phyloP scores from a whole-genome alignment of 2,329 filamentous ascomycete genomes.

The Xylaria sp. region DNA sequence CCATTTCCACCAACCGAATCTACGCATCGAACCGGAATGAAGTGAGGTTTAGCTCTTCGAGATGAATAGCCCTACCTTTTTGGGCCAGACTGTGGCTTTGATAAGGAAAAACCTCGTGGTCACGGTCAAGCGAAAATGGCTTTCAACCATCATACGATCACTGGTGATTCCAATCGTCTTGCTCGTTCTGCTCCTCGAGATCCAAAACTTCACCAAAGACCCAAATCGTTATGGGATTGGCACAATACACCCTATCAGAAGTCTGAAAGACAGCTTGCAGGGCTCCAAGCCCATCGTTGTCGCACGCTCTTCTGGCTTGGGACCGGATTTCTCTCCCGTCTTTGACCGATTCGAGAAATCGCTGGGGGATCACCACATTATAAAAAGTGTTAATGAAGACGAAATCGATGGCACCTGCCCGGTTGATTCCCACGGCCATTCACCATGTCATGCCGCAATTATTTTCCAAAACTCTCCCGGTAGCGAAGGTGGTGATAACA shows the following conservation, averaged over 20 bases:
- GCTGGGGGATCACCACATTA: slow-evolving; percentile 28
- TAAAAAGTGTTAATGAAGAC: slow-evolving; percentile 19
- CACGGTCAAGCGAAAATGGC: slow-evolving; percentile 32
- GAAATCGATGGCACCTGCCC: slow-evolving; percentile 31
- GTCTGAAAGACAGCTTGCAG: slow-evolving; percentile 33
- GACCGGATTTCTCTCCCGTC: slow-evolving; percentile 33
- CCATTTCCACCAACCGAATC: too few relatives aligned
- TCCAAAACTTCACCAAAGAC: slow-evolving; percentile 35
- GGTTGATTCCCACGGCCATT: slow-evolving; percentile 60
- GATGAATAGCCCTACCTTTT: slow-evolving; percentile 26
- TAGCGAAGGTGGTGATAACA: slow-evolving; percentile 49
- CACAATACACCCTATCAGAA: slow-evolving; percentile 24
- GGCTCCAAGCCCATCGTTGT: slow-evolving; percentile 35
- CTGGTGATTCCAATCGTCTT: slow-evolving; percentile 36
- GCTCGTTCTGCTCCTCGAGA: slow-evolving; percentile 36
- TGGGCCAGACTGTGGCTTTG: slow-evolving; percentile 37
- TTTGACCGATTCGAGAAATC: slow-evolving; percentile 33
- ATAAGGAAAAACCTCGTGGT: slow-evolving; percentile 38
- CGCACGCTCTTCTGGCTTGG: slow-evolving; percentile 30
- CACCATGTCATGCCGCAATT: slow-evolving; percentile 73
- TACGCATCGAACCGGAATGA: neutral
- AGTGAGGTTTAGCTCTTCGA: neutral
- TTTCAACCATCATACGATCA: slow-evolving; percentile 36
- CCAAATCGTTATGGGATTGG: slow-evolving; percentile 33
- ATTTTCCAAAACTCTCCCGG: slow-evolving; percentile 72